Percentiles rank a stretch among this genome's conserved stretches.
These are phyloP conservation scores for Aspergillus ruber DNA, from an alignment of 2,329 filamentous ascomycete genomes.

Conservation along the genomic window DNA sequence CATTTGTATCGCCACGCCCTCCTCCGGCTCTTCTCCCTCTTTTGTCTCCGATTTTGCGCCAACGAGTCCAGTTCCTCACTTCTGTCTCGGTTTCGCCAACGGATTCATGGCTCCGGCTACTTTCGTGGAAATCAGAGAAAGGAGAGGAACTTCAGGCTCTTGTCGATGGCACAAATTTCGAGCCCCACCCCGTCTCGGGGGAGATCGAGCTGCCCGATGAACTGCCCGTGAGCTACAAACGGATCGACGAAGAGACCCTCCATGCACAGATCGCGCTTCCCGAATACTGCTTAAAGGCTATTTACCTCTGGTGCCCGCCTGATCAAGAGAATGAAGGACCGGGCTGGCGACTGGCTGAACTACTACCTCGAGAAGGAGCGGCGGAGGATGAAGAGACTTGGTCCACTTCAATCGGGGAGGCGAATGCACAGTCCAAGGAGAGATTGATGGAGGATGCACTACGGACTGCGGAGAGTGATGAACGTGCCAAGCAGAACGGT, in stretches of 20 bases:
- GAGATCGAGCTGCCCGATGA: constrained; percentile 58
- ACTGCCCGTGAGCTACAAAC: constrained; percentile 50
- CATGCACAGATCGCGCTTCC: constrained; percentile 48
- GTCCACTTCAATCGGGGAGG: constrained; percentile 49
- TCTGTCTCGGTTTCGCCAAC: constrained; percentile 36
- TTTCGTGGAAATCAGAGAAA: constrained; percentile 52
- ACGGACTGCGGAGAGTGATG: constrained; percentile 20
- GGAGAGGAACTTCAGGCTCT: constrained; percentile 49
- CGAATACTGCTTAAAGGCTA: constrained; percentile 50
- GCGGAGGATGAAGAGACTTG: constrained; percentile 48
- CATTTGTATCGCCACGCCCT: constrained; percentile 53
- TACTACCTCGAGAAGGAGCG: constrained; percentile 46
- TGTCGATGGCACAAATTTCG: constrained; percentile 50
- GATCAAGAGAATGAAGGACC: constrained; percentile 48
- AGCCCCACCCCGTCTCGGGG: constrained; percentile 59
- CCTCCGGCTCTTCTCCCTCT: constrained; percentile 56
- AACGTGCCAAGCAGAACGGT: constrained; percentile 3
- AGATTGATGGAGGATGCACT: constrained; percentile 32
- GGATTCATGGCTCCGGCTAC: constrained; percentile 52
- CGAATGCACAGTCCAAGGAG: constrained; percentile 43
- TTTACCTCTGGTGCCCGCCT: constrained; percentile 57
- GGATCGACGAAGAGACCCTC: constrained; percentile 57
- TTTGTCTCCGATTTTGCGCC: constrained; percentile 57
- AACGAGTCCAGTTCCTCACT: constrained; percentile 53
- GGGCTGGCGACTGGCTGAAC: constrained; percentile 55